Base-by-base conservation (phyloP, 2,329 filamentous ascomycete species). In the Septoria linicola region DNA sequence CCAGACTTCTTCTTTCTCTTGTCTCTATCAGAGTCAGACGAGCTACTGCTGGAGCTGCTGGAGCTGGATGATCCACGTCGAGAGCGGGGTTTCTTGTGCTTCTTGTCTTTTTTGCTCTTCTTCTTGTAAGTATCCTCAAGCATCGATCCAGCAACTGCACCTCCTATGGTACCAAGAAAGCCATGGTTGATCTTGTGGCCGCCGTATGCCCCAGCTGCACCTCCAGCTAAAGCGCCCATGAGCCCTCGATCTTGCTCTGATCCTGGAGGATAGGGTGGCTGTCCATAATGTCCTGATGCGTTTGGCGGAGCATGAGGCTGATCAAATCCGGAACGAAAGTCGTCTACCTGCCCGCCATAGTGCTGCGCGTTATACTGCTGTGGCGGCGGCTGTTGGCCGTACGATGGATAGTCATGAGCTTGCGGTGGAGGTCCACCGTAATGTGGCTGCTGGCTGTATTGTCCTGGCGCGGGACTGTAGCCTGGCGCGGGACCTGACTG, bases 181-280 rank as follows among this genome's bases (percentile, higher is more conserved):
- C 78, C 78, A 57, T 81, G 78, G 17, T 76, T 73, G 64, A 80
- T 71, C 64, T 80, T 78, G 60, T 76, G 73, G 4, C 80, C 81
- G 8, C 78, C 72, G 54, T 76, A 80, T 51, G 77, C 79, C 1
- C 81, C 81, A 1, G 80, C 78, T 8, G 78, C 76, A 36, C 78
- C 80, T 34, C 81, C 81, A 8, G 75, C 76, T 1, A 82, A 63
- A 1, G 79, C 75, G 31, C 80, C 78, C 60, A 79, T 74, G 1
- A 83, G 60, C 14, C 80, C 80, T 42, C 80, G 77, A 50, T 82
- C 79, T 14, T 70, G 74, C 34, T 79, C 76, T 36, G 45, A 40
- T 37, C 47, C 36, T 32, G 55, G 41, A 20, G 41, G 44, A 45
- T 53, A 48, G 19, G 45, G 42, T 30, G 54, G 39, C 11, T 40